Evolutionary conservation across 129 eudicot genomes (phyloP), one percentile per base, ranked within the genome.

Genomic region (Heracleum sosnowskyi): DNA sequence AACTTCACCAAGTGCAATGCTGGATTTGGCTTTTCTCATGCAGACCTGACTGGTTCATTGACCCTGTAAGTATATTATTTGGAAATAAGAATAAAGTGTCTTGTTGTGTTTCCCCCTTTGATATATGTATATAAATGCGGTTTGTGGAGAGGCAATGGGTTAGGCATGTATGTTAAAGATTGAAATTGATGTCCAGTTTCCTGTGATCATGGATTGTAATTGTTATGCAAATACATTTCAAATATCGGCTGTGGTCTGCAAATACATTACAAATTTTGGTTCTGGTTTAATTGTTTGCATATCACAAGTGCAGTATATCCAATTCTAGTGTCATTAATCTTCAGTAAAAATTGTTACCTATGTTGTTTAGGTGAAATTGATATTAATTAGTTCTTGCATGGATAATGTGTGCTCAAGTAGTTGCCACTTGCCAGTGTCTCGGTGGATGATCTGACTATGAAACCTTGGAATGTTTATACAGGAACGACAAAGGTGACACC

Each of bases 401-500:
- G 24, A 11, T 70, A 11, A 11, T 72, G 34, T 40, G 76, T 24
- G 34, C 60, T 28, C 44, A 44, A 72, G 18, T 5, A 18, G 29
- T 36, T 71, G 74, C 42, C 42, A 35, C n/a, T 33, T 31, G 74
- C 8, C 26, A n/a, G 26, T 69, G 7, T 22, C 63, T 44, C 7
- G 77, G 40, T 74, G 60, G 9, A 5, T 45, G 35, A 20, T 37
- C 31, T 77, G 16, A 57, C 39, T 69, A 28, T 39, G 42, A 31
- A 53, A 40, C 22, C 20, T 24, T 76, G 46, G 62, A 35, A 29
- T 77, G 39, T 49, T 78, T 35, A 42, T 86, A 16, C 85, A 90
- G 98, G 90, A 91, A 91, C 74, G 90, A 91, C 86, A 91, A 96
- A 84, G 93, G 97, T 63, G 99, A 96, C 73, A 78, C 83, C 41